Evolutionary conservation across 2,329 filamentous ascomycete genomes (phyloP), one percentile per base, ranked within the genome.

Genomic region (Fusarium sp.): DNA sequence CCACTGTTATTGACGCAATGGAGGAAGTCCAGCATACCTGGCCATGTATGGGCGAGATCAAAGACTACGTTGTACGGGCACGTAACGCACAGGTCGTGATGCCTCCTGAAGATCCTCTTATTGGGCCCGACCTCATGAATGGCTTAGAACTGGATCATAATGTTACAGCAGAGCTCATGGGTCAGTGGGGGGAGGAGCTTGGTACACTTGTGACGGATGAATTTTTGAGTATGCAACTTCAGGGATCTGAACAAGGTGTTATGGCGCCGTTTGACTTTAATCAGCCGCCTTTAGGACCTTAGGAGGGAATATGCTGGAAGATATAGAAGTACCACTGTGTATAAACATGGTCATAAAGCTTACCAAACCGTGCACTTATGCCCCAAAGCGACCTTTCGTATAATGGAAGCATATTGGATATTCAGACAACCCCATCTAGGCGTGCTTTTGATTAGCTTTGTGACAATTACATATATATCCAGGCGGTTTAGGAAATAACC

Each of bases 21-120:
- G 79, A 84, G 34, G 79, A 81, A n/a, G 84, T 89, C 34, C 79
- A 87, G 31, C 79, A 83, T 40, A 83, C 82, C 9, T 84, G 81
- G 80, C 80, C 81, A 8, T 84, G 81, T 65, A 79, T 83, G 33
- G 74, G 74, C 28, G 82, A 83, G 65, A 80, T 85, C 57, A 75
- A 74, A 31, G 78, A 81, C 50, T 75, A 74, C 40, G 66, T 78
- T 42, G 56, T 76, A 41, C 70, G 75, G 40, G 75, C 76, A 33
- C 75, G 76, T 57, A 72, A 73, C 50, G 71, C 72, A 23, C 77
- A 78, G 60, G 64, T 70, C n/a, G 69, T 75, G 40, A 61, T 75
- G 62, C 77, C 74, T 8, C 77, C 77, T 1, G 75, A 77, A 33
- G 76, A 77, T 37, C 74, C 76, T 16, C 72, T 78, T 33, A 74